Evolutionary conservation across 1,284 basidiomycete genomes (phyloP).

Genomic region (Vanrija humicola): DNA sequence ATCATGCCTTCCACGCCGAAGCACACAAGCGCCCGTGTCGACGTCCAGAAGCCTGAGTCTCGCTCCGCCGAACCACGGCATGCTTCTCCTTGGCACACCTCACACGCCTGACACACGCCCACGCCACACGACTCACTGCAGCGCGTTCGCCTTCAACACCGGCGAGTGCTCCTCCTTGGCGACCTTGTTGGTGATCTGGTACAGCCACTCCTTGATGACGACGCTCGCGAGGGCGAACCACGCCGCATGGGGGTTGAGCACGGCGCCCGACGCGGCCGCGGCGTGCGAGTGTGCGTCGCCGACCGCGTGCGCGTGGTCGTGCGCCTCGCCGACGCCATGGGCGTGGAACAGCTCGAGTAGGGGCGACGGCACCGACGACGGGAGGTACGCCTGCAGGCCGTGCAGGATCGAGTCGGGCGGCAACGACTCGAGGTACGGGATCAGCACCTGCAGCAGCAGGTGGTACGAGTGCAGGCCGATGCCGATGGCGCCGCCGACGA

Average conservation of each 20-base stretch:
- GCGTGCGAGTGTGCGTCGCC: slow-evolving; percentile 29
- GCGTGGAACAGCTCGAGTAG: slow-evolving; percentile 49
- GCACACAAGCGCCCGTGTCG: too few relatives aligned
- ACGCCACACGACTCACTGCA: slow-evolving; percentile 49
- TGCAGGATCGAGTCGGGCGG: slow-evolving; percentile 40
- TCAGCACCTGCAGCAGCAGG: slow-evolving; percentile 44
- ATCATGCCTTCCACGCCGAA: too few relatives aligned
- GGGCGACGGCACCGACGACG: slow-evolving; percentile 44
- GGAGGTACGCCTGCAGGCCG: slow-evolving; percentile 37
- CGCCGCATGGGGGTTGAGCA: slow-evolving; percentile 90
- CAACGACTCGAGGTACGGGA: slow-evolving; percentile 49
- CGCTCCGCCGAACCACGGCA: too few relatives aligned
- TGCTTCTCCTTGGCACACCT: too few relatives aligned
- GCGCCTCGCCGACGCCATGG: slow-evolving; percentile 52
- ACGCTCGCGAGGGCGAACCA: slow-evolving; percentile 88
- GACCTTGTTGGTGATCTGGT: slow-evolving; percentile 77
- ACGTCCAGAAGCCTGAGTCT: too few relatives aligned
- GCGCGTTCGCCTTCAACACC: slow-evolving; percentile 84
- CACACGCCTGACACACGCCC: too few relatives aligned
- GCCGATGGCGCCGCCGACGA: slow-evolving; percentile 80
- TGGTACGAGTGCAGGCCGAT: slow-evolving; percentile 89
- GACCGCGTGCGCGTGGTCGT: slow-evolving; percentile 19
- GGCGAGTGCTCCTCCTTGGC: slow-evolving; percentile 85
- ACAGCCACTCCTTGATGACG: slow-evolving; percentile 86
- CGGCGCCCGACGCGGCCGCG: slow-evolving; percentile 19